These are phyloP conservation scores for Pseudogymnoascus sp. DNA, from an alignment of 2,329 filamentous ascomycete genomes.

Conservation along the genomic window DNA sequence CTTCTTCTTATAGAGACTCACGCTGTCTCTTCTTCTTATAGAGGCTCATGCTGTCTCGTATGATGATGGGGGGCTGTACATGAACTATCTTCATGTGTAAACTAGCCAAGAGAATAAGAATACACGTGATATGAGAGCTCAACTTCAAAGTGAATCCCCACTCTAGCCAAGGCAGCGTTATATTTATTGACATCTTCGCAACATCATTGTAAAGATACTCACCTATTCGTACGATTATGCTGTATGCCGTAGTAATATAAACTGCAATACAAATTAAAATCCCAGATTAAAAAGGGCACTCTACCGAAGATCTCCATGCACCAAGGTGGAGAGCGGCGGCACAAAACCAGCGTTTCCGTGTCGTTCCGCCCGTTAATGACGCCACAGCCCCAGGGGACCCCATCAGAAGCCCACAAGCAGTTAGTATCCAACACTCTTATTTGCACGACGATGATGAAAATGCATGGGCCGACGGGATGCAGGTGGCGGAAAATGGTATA, in stretches of 20 bases:
- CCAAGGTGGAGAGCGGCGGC: background rate
- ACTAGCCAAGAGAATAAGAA: background rate
- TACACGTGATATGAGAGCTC: background rate
- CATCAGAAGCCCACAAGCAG: background rate
- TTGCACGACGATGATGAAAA: conserved; percentile 8
- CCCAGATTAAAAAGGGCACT: background rate
- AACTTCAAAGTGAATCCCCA: background rate
- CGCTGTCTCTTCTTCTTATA: background rate
- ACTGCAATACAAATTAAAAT: background rate
- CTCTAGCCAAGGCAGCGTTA: background rate
- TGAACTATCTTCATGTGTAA: background rate
- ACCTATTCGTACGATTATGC: background rate
- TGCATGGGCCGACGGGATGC: background rate
- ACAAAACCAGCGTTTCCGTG: background rate
- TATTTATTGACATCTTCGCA: background rate
- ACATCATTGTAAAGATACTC: background rate
- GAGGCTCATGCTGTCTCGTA: background rate
- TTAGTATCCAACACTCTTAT: conserved; percentile 7
- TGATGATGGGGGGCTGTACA: background rate
- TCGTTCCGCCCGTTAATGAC: background rate
- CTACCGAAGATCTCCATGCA: background rate
- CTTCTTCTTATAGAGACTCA: background rate
- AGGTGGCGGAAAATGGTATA: background rate
- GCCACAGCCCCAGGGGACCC: background rate
- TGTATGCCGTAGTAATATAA: background rate